A percentile compares a stretch with the other conserved stretches of the same genome.
Conservation (phyloP, 2,329 filamentous ascomycete species). For the Cladosporium sp. region DNA sequence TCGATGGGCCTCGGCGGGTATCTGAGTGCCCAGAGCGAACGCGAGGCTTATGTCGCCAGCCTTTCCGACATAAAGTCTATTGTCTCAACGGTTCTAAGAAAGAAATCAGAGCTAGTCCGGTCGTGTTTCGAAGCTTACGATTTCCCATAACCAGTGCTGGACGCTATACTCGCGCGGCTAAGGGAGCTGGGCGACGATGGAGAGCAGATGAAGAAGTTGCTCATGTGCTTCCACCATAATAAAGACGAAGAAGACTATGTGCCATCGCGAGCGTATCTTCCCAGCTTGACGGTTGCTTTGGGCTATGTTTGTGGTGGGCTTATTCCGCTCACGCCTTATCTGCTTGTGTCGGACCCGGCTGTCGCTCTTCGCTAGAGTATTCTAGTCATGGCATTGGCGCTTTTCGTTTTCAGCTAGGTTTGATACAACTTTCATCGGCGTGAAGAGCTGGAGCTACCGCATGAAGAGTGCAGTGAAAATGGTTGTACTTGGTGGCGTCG, state of each 20-base stretch:
- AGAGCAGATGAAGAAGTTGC: conserved; percentile 38
- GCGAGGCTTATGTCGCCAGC: conserved; percentile 44
- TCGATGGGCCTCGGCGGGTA: conserved; percentile 36
- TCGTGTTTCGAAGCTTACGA: conserved; percentile 37
- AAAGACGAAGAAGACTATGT: conserved; percentile 37
- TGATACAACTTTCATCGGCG: conserved; percentile 50
- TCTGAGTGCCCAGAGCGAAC: conserved; percentile 43
- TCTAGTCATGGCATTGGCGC: conserved; percentile 51
- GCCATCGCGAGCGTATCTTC: conserved; percentile 38
- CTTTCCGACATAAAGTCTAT: conserved; percentile 36
- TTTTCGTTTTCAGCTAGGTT: conserved; percentile 57
- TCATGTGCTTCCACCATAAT: conserved; percentile 42
- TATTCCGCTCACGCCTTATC: conserved; percentile 62
- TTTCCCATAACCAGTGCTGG: conserved; percentile 28
- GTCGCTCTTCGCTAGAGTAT: conserved; percentile 50
- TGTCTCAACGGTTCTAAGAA: conserved; percentile 31
- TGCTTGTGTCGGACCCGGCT: conserved; percentile 41
- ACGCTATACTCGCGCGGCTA: conserved; percentile 6
- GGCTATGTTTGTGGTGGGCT: conserved; percentile 65
- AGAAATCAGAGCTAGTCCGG: conserved; percentile 34
- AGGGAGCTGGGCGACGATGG: conserved; percentile 1
- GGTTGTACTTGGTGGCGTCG: conserved; percentile 56
- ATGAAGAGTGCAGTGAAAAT: conserved; percentile 58
- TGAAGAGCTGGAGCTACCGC: conserved; percentile 39
- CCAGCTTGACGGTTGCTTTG: conserved; percentile 58